Evolutionary conservation across 2,329 filamentous ascomycete species (phyloP).

Genomic region (Curvularia verruculosa): DNA sequence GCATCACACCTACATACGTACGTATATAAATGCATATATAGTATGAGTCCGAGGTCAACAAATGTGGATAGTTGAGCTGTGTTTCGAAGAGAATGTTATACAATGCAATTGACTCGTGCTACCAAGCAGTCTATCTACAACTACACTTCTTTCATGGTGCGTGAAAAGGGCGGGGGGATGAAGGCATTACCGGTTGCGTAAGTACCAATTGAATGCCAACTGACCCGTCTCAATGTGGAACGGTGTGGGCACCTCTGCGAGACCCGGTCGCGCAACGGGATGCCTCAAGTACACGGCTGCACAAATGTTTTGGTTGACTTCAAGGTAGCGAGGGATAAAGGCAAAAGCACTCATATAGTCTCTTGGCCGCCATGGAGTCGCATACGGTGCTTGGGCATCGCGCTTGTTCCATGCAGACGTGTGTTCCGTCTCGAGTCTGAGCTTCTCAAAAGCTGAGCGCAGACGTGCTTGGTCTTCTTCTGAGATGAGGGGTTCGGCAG

Average conservation of each 20-base stretch:
- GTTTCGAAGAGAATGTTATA: conserved; percentile 9
- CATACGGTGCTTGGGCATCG: conserved; percentile 71
- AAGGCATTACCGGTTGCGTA: conserved; percentile 76
- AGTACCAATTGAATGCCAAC: conserved; percentile 92
- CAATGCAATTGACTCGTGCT: conserved; percentile 1
- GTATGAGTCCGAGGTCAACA: neutral
- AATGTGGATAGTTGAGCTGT: neutral
- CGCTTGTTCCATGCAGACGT: conserved; percentile 60
- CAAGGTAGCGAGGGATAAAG: conserved; percentile 92
- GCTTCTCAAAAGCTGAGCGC: conserved; percentile 62
- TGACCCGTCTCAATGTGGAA: conserved; percentile 74
- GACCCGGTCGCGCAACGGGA: conserved; percentile 82
- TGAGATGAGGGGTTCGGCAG: conserved; percentile 32
- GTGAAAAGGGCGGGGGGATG: no score
- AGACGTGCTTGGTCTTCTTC: conserved; percentile 65
- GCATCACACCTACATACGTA: neutral
- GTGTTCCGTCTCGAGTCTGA: conserved; percentile 79
- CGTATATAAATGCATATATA: neutral
- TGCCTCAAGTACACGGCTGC: conserved; percentile 93
- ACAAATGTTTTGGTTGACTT: conserved; percentile 97
- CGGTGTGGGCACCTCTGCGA: conserved; percentile 77
- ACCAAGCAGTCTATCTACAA: conserved; percentile 5
- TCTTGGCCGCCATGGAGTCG: conserved; percentile 86
- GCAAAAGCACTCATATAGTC: conserved; percentile 90
- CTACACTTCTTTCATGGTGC: neutral